A percentile compares a stretch with the other conserved stretches of the same genome.
Conservation (phyloP, 1,284 basidiomycete species). For the Rhodotorula sp. region DNA sequence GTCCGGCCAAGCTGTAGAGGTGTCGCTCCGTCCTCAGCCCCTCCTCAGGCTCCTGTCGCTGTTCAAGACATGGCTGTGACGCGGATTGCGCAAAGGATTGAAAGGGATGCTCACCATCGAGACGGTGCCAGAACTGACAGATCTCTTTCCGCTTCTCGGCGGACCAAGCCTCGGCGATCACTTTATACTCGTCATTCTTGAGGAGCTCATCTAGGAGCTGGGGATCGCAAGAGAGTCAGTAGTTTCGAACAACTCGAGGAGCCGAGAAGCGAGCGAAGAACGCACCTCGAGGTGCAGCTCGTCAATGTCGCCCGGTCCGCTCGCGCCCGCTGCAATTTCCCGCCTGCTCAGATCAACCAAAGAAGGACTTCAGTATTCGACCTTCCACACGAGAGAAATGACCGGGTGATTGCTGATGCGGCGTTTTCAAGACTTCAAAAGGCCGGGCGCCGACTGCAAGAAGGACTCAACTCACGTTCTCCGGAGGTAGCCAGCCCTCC, state of each 20-base stretch:
- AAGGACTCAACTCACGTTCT: slow-evolving; percentile 26
- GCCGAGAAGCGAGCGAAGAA: background rate
- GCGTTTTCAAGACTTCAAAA: background rate
- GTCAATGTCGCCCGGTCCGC: slow-evolving; percentile 59
- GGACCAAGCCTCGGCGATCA: slow-evolving; percentile 8
- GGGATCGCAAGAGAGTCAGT: background rate
- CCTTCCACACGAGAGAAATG: too few relatives aligned
- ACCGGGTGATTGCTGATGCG: too few relatives aligned
- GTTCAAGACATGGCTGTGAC: background rate
- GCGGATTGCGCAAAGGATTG: background rate
- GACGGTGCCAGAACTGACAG: slow-evolving; percentile 31
- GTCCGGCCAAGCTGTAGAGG: slow-evolving; percentile 32
- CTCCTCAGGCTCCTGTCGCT: too few relatives aligned
- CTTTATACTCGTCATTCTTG: background rate
- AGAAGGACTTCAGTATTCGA: too few relatives aligned
- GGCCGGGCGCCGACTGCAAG: background rate
- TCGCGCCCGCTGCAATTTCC: slow-evolving; percentile 53
- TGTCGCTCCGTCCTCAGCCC: background rate
- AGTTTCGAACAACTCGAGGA: background rate
- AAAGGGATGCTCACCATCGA: slow-evolving; percentile 27
- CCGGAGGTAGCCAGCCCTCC: slow-evolving; percentile 35
- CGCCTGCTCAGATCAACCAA: slow-evolving; percentile 8
- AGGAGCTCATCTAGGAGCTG: slow-evolving; percentile 37
- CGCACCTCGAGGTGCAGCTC: slow-evolving; percentile 59
- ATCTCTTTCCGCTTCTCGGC: slow-evolving; percentile 14